Conservation (phyloP, 2,329 filamentous ascomycete species). For the Pestalotiopsis sp. region DNA sequence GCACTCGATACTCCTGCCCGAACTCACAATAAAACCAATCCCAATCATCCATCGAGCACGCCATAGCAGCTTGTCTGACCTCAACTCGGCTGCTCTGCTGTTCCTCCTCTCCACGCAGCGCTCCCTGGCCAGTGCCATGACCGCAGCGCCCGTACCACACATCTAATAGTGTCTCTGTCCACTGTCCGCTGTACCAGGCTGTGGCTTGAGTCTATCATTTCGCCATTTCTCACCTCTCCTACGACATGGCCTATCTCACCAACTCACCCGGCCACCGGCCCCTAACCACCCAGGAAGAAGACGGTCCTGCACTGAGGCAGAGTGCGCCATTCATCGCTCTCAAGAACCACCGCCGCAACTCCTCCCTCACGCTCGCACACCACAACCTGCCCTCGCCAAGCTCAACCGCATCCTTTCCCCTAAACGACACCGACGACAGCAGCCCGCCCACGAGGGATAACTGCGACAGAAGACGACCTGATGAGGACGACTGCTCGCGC, state of each 20-base stretch:
- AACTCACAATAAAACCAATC: not conserved
- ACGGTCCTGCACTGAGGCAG: slow-evolving; percentile 22
- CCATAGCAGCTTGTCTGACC: slow-evolving; percentile 12
- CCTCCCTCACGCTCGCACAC: slow-evolving; percentile 1
- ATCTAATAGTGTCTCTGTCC: not conserved
- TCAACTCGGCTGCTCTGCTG: not conserved
- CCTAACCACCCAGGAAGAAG: slow-evolving; percentile 25
- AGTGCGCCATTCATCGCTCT: slow-evolving; percentile 9
- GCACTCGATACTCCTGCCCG: not conserved
- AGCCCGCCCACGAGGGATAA: slow-evolving; percentile 40
- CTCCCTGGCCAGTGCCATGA: slow-evolving; percentile 13
- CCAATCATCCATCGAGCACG: slow-evolving; percentile 9
- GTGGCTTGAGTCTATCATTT: slow-evolving; percentile 5
- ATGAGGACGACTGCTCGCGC: slow-evolving; percentile 51
- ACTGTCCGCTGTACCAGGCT: not conserved
- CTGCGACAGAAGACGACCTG: slow-evolving; percentile 53
- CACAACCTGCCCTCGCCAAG: slow-evolving; percentile 14
- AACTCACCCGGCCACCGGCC: slow-evolving; percentile 20
- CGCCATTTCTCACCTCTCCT: slow-evolving; percentile 9
- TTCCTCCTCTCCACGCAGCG: slow-evolving; percentile 3
- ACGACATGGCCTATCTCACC: slow-evolving; percentile 22
- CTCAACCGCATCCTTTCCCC: slow-evolving; percentile 17
- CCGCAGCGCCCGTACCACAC: not conserved
- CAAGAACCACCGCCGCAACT: slow-evolving; percentile 5
- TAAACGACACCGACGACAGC: slow-evolving; percentile 20